Percentiles rank a stretch among this genome's conserved stretches.
phyloP scores from a whole-genome alignment of 176 grass and related monocot genomes.

The Tuctoria greenei region DNA sequence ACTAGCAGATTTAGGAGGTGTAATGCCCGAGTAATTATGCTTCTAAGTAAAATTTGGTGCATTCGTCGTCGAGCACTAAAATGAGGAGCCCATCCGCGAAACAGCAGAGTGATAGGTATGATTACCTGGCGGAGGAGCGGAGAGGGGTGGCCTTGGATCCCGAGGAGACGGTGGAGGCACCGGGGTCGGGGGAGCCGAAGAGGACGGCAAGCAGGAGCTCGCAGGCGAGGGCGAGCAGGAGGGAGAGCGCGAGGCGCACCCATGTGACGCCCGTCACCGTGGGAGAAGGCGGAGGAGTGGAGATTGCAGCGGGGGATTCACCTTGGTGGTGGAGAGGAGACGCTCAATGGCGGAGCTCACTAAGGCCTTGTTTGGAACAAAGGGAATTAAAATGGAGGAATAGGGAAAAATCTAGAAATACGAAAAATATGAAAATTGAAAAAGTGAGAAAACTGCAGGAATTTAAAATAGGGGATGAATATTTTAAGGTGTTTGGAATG shows the following conservation, averaged over 20 bases:
- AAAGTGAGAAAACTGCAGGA: too few relatives aligned
- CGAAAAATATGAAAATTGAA: not conserved
- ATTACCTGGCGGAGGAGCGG: conserved; percentile 51
- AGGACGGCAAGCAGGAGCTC: conserved; percentile 39
- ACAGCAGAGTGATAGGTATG: not conserved
- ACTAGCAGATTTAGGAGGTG: conserved; percentile 25
- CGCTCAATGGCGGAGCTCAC: too few relatives aligned
- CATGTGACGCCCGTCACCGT: too few relatives aligned
- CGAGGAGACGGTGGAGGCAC: conserved; percentile 24
- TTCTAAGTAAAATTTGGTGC: not conserved
- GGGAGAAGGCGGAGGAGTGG: too few relatives aligned
- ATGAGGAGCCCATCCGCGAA: not conserved
- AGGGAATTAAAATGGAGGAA: too few relatives aligned
- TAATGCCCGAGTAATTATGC: not conserved
- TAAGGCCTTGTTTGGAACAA: too few relatives aligned
- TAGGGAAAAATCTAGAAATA: too few relatives aligned
- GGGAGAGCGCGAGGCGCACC: conserved; percentile 45
- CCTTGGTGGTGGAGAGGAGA: too few relatives aligned
- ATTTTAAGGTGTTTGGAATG: too few relatives aligned
- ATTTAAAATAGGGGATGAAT: too few relatives aligned
- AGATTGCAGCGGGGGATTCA: too few relatives aligned
- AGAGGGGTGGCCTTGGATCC: conserved; percentile 24
- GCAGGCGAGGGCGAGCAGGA: conserved; percentile 48
- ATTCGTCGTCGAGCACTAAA: not conserved
- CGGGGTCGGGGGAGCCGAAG: too few relatives aligned